Evolutionary conservation across 805 yeast species (phyloP).

Genomic region (Cyberlindnera mycetangii): DNA sequence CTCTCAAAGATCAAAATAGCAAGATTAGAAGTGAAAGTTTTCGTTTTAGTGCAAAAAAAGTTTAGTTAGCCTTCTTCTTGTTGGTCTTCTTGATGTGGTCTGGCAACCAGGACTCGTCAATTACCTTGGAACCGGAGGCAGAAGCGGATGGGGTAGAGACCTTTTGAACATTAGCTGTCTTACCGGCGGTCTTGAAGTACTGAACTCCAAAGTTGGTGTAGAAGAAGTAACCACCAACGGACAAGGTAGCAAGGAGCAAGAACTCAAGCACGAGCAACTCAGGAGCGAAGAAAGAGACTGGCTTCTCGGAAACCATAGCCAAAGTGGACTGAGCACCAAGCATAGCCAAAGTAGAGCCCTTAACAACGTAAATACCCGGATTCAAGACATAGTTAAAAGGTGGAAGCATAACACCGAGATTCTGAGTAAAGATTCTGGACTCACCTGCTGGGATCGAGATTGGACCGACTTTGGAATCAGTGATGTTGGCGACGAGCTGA

Average conservation of each 20-base stretch:
- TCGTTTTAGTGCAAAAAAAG: neutral
- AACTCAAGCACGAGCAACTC: constrained; percentile 63
- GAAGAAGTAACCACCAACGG: constrained; percentile 45
- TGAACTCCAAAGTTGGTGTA: constrained; percentile 43
- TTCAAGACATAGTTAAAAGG: constrained; percentile 56
- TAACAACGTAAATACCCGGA: constrained; percentile 56
- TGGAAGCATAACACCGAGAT: constrained; percentile 52
- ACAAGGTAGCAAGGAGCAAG: constrained; percentile 47
- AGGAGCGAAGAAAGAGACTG: constrained; percentile 70
- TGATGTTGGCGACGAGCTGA: constrained; percentile 54
- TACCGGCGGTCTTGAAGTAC: constrained; percentile 37
- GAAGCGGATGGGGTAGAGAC: constrained; percentile 16
- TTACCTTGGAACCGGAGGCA: constrained; percentile 30
- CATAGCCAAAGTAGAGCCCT: constrained; percentile 47
- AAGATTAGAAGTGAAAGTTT: constrained; percentile 3
- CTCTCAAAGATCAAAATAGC: constrained; percentile 4
- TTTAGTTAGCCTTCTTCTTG: constrained; percentile 18
- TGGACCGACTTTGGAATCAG: constrained; percentile 65
- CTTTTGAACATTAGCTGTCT: constrained; percentile 26
- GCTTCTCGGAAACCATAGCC: constrained; percentile 57
- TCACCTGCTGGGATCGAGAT: constrained; percentile 48
- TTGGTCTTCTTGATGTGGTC: constrained; percentile 45
- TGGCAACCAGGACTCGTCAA: constrained; percentile 58
- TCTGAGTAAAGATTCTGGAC: constrained; percentile 50
- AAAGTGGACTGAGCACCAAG: constrained; percentile 58